A percentile compares a stretch with the other conserved stretches of the same genome.
Evolutionary conservation across 2,329 filamentous ascomycete species (phyloP).

Genomic region (Cladosporium sp.): DNA sequence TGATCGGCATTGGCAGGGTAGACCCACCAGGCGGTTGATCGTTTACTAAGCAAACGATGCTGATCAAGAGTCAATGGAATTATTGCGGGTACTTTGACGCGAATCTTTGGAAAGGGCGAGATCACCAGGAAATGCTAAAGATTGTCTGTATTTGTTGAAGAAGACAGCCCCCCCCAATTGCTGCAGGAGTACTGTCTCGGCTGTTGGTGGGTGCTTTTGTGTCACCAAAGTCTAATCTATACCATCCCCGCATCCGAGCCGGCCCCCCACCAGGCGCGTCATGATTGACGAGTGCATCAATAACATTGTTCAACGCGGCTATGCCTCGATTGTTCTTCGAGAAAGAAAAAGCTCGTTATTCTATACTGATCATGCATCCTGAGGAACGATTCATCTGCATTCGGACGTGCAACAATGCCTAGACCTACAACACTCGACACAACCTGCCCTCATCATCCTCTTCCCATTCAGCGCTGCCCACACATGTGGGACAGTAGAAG

Average conservation of each 20-base stretch:
- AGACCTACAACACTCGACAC: background rate
- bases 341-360: no score
- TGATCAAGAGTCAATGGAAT: background rate
- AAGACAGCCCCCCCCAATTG: background rate
- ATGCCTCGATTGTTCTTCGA: no score
- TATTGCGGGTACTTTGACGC: background rate
- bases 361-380: no score
- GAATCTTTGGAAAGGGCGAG: background rate
- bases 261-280: conserved; percentile 4
- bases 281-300: conserved; percentile 7
- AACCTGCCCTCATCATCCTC: conserved; percentile 11
- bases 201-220: background rate
- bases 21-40: background rate
- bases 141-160: background rate
- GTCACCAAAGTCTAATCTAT: conserved; percentile 1
- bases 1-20: background rate
- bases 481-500: conserved; percentile 19
- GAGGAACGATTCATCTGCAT: no score
- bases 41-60: background rate
- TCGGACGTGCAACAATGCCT: no score
- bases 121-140: background rate
- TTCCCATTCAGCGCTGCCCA: conserved; percentile 16
- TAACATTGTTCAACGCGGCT: background rate
- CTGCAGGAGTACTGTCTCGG: conserved; percentile 10
- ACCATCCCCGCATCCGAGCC: conserved; percentile 6